phyloP scores from a whole-genome alignment of 1,139 yeast species.

The Suhomyces ambrosiae region DNA sequence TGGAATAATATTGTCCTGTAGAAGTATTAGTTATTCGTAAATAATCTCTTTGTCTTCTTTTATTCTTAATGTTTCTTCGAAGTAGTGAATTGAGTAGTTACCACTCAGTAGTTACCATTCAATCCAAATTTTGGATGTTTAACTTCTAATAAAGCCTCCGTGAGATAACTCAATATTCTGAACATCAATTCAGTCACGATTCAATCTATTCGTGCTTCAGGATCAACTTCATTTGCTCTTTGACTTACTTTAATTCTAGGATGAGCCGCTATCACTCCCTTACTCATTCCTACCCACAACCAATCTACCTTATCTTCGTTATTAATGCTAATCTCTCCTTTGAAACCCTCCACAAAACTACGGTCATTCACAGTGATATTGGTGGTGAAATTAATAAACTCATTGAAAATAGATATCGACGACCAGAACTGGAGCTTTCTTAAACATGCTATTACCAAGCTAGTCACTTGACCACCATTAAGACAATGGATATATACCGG shows the following conservation, averaged over 20 bases:
- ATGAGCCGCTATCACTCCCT: slow-evolving; percentile 52
- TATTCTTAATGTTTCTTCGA: too few species aligned
- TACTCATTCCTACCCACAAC: slow-evolving; percentile 75
- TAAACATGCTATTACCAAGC: slow-evolving; percentile 81
- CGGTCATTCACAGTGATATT: slow-evolving; percentile 82
- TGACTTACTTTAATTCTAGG: slow-evolving; percentile 43
- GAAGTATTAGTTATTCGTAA: neutral
- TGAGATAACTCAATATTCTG: too few species aligned
- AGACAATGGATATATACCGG: slow-evolving; percentile 86
- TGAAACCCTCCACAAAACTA: slow-evolving; percentile 77
- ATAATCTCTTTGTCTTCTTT: too few species aligned
- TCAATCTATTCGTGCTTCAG: neutral
- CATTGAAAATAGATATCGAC: slow-evolving; percentile 82
- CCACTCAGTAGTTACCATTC: too few species aligned
- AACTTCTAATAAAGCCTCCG: too few species aligned
- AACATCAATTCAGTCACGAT: too few species aligned
- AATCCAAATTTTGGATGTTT: too few species aligned
- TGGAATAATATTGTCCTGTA: too few species aligned
- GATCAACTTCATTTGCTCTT: neutral
- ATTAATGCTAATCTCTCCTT: slow-evolving; percentile 59
- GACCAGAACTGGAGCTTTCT: slow-evolving; percentile 89
- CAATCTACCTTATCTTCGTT: slow-evolving; percentile 60
- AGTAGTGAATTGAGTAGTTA: too few species aligned
- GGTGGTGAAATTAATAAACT: slow-evolving; percentile 77
- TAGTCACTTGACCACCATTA: slow-evolving; percentile 87